Evolutionary conservation across 805 yeast species (phyloP), one percentile per base, ranked within the genome.

Genomic region (Komagataella pseudopastoris): DNA sequence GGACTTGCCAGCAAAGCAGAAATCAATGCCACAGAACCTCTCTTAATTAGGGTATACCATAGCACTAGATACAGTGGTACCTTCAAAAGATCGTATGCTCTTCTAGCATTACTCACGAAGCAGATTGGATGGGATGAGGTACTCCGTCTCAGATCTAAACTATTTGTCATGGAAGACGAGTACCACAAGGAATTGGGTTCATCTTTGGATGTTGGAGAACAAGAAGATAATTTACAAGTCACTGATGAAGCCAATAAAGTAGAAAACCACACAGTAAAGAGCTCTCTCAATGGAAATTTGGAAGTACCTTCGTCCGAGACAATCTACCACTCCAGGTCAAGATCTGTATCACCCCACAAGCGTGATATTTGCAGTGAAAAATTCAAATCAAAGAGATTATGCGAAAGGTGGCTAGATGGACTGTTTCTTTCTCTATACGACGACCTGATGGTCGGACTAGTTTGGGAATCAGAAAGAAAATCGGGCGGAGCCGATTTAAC

Each of bases 151-250:
- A 78, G 96, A 53, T 79, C 89, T 1, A 68, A 72, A 17, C 81
- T 85, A 0, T 91, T 91, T 66, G 79, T 88, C 7, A 91, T 91
- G 89, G 87, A 81, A 59, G 80, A 76, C 45, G 91, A 85, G 60
- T 80, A 80, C 57, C 56, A 51, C 2, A 52, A 50, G 23, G 54
- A 51, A n/a, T 14, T 30, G 14, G 14, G 20, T 20, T 20, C 20
- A 8, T 30, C 8, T 51, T 48, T 14, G 54, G 55, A 20, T 20
- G 23, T 55, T 54, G 8, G 57, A 56, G 39, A 51, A 56, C 45
- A 51, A 55, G 57, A 53, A 23, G 49, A 14, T 10, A 39, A 52
- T 36, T 43, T 8, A 23, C 45, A 24, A 20, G 17, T 30, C 1
- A 47, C 49, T 36, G 54, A 30, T 12, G 24, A 30, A 46, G 44